A percentile compares a stretch with the other conserved stretches of the same genome.
Evolutionary conservation across 345 rosid species (phyloP).

Genomic region (Physaria fendleri): DNA sequence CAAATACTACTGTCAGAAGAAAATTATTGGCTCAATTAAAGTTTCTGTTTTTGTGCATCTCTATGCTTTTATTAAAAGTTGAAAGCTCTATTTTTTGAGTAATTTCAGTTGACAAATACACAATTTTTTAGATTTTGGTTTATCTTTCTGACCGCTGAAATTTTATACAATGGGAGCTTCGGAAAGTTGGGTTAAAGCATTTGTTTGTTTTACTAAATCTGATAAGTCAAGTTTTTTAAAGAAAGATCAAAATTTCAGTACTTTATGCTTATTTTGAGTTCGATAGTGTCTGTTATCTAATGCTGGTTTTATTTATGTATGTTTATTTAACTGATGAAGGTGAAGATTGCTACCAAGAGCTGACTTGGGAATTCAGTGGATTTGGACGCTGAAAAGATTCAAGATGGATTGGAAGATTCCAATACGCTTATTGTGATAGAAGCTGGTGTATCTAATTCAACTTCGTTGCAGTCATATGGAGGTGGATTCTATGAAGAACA

Average conservation of each 20-base stretch:
- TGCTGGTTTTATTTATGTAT: not conserved
- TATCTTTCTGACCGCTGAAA: not conserved
- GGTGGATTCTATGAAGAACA: constrained; percentile 36
- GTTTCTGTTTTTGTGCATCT: constrained; percentile 3
- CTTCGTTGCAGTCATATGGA: constrained; percentile 44
- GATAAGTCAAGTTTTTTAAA: constrained; percentile 68
- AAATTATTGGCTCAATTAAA: not conserved
- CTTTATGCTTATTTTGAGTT: not conserved
- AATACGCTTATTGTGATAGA: constrained; percentile 33
- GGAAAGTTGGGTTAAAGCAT: constrained; percentile 88
- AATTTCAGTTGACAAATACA: not conserved
- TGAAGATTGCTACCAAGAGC: constrained; percentile 44
- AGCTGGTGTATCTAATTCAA: constrained; percentile 43
- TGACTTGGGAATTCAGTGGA: constrained; percentile 58
- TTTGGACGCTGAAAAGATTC: constrained; percentile 45
- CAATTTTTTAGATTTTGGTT: constrained; percentile 20
- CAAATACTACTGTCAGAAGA: not conserved
- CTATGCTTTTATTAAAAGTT: not conserved
- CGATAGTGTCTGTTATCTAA: not conserved
- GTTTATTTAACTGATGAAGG: constrained; percentile 34
- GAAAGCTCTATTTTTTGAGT: not conserved
- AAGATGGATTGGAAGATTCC: constrained; percentile 46
- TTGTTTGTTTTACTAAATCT: constrained; percentile 74
- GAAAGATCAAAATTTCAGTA: constrained; percentile 50
- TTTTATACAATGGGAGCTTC: constrained; percentile 71